Conservation (phyloP, 805 yeast species). For the Yamadazyma sp. region DNA sequence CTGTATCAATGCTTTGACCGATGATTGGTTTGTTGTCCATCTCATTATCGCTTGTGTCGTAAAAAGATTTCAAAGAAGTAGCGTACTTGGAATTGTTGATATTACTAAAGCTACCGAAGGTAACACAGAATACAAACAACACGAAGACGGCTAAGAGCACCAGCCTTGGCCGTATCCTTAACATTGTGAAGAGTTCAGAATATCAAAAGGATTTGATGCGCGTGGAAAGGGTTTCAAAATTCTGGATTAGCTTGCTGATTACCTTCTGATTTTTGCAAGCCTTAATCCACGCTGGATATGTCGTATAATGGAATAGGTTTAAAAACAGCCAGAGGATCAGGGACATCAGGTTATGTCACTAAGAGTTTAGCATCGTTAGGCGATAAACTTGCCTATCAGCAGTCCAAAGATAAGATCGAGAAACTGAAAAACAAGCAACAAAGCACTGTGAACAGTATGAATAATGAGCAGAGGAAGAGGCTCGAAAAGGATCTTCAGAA, state of each 20-base stretch:
- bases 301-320: conserved; percentile 14
- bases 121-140: background rate
- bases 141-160: background rate
- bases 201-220: background rate
- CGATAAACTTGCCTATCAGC: conserved; percentile 21
- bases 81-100: conserved; percentile 1
- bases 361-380: conserved; percentile 34
- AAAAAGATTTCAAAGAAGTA: conserved; percentile 2
- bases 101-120: background rate
- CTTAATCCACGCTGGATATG: too few relatives aligned
- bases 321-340: conserved; percentile 51
- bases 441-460: conserved; percentile 3
- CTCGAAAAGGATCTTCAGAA: conserved; percentile 19
- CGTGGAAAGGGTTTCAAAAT: too few relatives aligned
- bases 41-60: background rate
- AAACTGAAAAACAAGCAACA: conserved; percentile 5
- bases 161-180: conserved; percentile 2
- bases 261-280: too few relatives aligned
- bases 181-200: background rate
- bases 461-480: conserved; percentile 17
- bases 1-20: conserved; percentile 13
- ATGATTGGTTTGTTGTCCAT: conserved; percentile 14
- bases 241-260: too few relatives aligned
- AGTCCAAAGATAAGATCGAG: conserved; percentile 15
- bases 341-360: conserved; percentile 63